Evolutionary conservation across 106 monocot genomes (phyloP).

Genomic region (Phalaenopsis aphrodite): DNA sequence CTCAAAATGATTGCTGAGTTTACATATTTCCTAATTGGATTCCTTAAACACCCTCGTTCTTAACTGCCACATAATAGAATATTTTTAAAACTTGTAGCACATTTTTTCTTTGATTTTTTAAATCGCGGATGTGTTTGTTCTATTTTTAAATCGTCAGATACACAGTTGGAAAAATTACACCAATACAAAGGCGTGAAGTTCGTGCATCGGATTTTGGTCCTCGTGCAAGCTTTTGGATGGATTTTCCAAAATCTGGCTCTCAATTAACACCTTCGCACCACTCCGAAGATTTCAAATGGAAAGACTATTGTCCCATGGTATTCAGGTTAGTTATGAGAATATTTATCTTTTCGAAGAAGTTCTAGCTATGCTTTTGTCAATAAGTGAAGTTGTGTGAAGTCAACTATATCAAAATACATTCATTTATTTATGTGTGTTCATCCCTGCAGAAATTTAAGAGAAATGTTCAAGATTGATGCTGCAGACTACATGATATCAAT

Average conservation of each 20-base stretch:
- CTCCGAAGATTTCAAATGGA: conserved; percentile 95
- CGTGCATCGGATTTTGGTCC: conserved; percentile 86
- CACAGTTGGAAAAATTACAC: conserved; percentile 97
- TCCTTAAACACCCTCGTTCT: not conserved
- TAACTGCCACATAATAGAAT: not conserved
- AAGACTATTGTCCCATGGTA: conserved; percentile 97
- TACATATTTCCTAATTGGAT: not conserved
- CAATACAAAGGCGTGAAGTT: conserved; percentile 87
- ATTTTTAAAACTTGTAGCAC: not conserved
- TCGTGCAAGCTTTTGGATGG: conserved; percentile 93
- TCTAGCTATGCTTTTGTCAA: not conserved
- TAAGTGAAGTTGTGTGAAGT: not conserved
- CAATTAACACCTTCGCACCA: conserved; percentile 75
- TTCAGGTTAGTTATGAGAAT: conserved; percentile 50
- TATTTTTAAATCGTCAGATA: conserved; percentile 40
- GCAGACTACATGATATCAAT: conserved; percentile 99
- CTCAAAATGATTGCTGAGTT: not conserved
- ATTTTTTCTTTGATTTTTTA: not conserved
- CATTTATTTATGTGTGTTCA: not conserved
- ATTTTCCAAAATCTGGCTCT: conserved; percentile 79
- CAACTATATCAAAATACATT: not conserved
- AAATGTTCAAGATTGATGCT: conserved; percentile 97
- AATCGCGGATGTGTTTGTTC: not conserved
- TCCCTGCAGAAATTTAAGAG: conserved; percentile 64
- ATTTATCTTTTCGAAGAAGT: not conserved